Conservation (phyloP, 148 eudicot genomes). For the Hydrangea macrophylla region DNA sequence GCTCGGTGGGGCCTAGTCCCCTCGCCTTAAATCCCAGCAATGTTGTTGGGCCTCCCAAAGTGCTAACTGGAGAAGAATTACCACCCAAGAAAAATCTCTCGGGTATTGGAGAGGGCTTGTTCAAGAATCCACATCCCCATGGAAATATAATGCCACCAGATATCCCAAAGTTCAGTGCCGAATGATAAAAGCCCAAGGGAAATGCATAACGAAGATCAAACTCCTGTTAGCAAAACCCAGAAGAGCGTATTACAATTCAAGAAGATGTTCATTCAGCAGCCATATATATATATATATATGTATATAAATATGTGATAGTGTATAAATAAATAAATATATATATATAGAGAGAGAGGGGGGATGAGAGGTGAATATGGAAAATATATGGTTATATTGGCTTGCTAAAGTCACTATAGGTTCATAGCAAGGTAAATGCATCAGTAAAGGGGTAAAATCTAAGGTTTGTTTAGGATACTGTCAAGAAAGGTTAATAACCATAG, state of each 20-base stretch:
- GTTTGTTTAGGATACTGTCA: neutral
- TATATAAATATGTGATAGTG: no score
- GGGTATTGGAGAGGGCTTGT: conserved; percentile 55
- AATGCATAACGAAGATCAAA: conserved; percentile 74
- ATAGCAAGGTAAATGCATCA: neutral
- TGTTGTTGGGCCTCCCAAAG: conserved; percentile 69
- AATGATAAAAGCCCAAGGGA: conserved; percentile 65
- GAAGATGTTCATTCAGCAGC: neutral
- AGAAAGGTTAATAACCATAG: neutral
- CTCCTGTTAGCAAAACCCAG: conserved; percentile 49
- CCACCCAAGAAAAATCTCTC: conserved; percentile 90
- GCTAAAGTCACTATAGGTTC: neutral
- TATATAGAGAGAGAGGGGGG: no score
- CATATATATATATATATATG: no score
- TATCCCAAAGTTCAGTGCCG: conserved; percentile 76
- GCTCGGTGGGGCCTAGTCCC: conserved; percentile 84
- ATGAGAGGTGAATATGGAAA: neutral
- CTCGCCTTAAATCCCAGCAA: conserved; percentile 71
- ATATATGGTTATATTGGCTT: neutral
- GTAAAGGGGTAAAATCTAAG: neutral
- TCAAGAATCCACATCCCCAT: conserved; percentile 70
- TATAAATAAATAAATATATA: no score
- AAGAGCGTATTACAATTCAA: conserved; percentile 2
- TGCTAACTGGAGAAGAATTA: conserved; percentile 79
- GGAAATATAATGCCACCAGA: conserved; percentile 73